Evolutionary conservation across 768 basidiomycete species (phyloP), one percentile per base, ranked within the genome.

Genomic region (Collybiopsis confluens): DNA sequence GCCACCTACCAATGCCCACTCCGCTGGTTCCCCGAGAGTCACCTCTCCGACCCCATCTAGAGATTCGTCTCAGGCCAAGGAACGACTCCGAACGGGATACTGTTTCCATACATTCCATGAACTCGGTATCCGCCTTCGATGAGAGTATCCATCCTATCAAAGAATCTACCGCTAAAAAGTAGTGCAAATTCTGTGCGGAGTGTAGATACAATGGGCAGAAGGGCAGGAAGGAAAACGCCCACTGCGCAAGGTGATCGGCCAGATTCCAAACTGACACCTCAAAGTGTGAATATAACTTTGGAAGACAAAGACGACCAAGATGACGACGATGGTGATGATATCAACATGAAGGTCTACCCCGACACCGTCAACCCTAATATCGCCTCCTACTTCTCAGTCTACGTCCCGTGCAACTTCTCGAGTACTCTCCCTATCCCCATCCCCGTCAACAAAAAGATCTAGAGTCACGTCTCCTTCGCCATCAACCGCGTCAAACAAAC

Each of bases 231-330:
- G 59, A 45, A 48, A 48, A 3, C 50, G 53, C 4, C 46, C 13
- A 13, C 46, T 41, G 41, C 27, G 13, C n/a, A n/a, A 59, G 57
- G 61, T n/a, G 72, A 73, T 55, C 66, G 83, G 16, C 88, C 88
- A 2, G 88, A 90, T 58, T 89, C 86, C 4, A 89, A 90, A 61
- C 72, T 89, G 8, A 86, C 85, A 2, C 86, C 86, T 0, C 37
- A 35, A 4, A 30, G 50, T 18, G 35, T 37, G 21, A 37, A 27
- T 16, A 28, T 54, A 18, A 26, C 52, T 18, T 41, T 35, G 24
- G 23, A 46, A 16, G 21, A 23, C 10, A 30, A 42, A 10, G 54
- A 51, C 3, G 40, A 50, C 36, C 33, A 56, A 36, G 41, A 49
- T 2, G 62, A 62, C 4, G 56, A 56, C 24, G 42, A 53, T 24